These are phyloP conservation scores for Kwoniella sp. DNA, from an alignment of 768 basidiomycete genomes.

Conservation along the genomic window DNA sequence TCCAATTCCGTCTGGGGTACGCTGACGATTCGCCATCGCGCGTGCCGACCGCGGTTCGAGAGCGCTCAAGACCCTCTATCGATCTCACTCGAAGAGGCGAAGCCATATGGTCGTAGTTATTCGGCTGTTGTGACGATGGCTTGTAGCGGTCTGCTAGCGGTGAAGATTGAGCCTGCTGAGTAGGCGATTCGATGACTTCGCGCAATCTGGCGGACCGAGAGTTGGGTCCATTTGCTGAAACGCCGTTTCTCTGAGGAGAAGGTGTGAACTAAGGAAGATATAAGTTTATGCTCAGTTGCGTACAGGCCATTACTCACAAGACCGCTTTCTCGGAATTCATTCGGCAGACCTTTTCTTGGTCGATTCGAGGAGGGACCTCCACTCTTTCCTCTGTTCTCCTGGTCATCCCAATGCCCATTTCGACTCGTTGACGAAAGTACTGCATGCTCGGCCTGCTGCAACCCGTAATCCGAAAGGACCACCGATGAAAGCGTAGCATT, in stretches of 20 bases:
- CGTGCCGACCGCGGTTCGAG: background rate
- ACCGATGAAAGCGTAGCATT: slow-evolving; percentile 13
- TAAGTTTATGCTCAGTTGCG: background rate
- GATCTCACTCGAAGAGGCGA: slow-evolving; percentile 8
- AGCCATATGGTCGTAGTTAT: slow-evolving; percentile 4
- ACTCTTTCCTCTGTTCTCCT: slow-evolving; percentile 25
- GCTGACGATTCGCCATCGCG: slow-evolving; percentile 8
- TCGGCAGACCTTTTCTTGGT: slow-evolving; percentile 31
- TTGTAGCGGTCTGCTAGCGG: slow-evolving; percentile 5
- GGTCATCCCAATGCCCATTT: too few species aligned
- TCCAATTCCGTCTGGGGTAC: slow-evolving; percentile 20
- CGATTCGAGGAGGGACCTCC: slow-evolving; percentile 33
- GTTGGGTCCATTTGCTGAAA: background rate
- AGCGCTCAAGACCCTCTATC: slow-evolving; percentile 13
- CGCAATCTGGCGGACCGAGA: slow-evolving; percentile 7
- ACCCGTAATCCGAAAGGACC: too few species aligned
- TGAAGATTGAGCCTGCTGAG: slow-evolving; percentile 12
- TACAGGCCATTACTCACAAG: slow-evolving; percentile 16
- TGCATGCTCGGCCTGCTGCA: too few species aligned
- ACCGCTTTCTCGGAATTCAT: slow-evolving; percentile 25
- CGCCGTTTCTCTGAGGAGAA: slow-evolving; percentile 20
- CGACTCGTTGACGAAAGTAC: background rate
- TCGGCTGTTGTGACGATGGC: slow-evolving; percentile 1
- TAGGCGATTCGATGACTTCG: slow-evolving; percentile 12
- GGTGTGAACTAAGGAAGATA: slow-evolving; percentile 28